A percentile compares a stretch with the other conserved stretches of the same genome.
Evolutionary conservation across 2,329 filamentous ascomycete genomes (phyloP).

Genomic region (Akanthomyces uredinophilus): DNA sequence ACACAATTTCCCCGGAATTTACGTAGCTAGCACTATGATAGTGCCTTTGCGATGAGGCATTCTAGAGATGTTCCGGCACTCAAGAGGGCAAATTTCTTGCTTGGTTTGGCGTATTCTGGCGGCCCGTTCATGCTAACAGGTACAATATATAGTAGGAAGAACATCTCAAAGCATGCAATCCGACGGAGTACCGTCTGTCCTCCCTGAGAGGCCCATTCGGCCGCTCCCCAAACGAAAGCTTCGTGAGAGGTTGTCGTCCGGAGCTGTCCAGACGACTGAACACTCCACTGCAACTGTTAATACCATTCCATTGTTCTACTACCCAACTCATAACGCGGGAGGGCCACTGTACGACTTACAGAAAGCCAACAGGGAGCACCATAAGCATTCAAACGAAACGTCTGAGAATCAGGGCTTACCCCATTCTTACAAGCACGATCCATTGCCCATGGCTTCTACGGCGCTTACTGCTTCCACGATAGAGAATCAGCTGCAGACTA

Average conservation of each 20-base stretch:
- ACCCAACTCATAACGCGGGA: conserved; percentile 49
- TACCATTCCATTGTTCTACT: conserved; percentile 66
- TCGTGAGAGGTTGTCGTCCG: conserved; percentile 79
- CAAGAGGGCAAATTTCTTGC: not conserved
- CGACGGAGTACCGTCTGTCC: conserved; percentile 75
- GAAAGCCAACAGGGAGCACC: not conserved
- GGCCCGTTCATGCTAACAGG: conserved; percentile 25
- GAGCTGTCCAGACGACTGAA: conserved; percentile 74
- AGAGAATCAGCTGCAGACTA: not conserved
- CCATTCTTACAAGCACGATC: not conserved
- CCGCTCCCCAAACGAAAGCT: conserved; percentile 86
- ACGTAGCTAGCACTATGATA: not conserved
- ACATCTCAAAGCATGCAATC: conserved; percentile 55
- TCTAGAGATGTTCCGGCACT: not conserved
- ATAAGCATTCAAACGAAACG: not conserved
- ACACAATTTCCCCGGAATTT: not conserved
- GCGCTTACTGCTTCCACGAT: not conserved
- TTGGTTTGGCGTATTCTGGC: not conserved
- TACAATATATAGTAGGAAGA: not conserved
- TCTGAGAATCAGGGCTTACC: not conserved
- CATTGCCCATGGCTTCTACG: not conserved
- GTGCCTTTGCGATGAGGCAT: not conserved
- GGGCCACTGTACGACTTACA: conserved; percentile 23
- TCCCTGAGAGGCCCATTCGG: conserved; percentile 86
- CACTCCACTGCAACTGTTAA: conserved; percentile 74